phyloP scores from a whole-genome alignment of 805 yeast genomes.

The Saccharomycopsis malanga region DNA sequence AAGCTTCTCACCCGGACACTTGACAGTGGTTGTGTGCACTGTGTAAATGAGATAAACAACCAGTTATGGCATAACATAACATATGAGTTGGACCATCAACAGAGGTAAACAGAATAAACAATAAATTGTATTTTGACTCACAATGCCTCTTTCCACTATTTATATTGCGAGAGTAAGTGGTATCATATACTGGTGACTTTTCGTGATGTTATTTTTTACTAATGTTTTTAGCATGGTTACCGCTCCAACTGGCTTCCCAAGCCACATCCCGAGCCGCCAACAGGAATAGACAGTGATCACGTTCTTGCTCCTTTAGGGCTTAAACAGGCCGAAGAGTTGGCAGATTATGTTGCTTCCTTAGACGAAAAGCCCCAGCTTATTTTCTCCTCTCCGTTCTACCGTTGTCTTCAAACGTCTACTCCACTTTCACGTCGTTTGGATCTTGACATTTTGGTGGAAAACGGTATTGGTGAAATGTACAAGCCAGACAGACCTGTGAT shows the following conservation, averaged over 20 bases:
- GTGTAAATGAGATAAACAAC: no score
- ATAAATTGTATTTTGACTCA: no score
- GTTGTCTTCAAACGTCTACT: conserved; percentile 77
- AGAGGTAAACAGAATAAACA: no score
- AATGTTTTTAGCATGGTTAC: conserved; percentile 60
- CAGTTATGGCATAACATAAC: no score
- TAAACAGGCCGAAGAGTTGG: conserved; percentile 79
- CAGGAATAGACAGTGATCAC: conserved; percentile 88
- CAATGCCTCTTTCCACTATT: conserved; percentile 50
- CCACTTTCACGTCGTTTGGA: conserved; percentile 59
- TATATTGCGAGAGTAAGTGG: conserved; percentile 51
- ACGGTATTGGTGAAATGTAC: conserved; percentile 93
- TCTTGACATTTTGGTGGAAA: conserved; percentile 58
- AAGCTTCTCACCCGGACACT: no score
- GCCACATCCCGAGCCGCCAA: conserved; percentile 75
- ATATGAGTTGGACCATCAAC: no score
- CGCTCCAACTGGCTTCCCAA: conserved; percentile 57
- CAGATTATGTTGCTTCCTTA: conserved; percentile 44
- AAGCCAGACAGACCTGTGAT: conserved; percentile 57
- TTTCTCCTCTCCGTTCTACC: conserved; percentile 76
- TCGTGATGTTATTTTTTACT: not conserved
- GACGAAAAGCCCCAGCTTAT: conserved; percentile 52
- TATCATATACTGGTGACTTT: not conserved
- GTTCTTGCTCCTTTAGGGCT: conserved; percentile 83
- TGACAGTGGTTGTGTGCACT: no score